Percentiles rank a stretch among this genome's conserved stretches.
Evolutionary conservation across 108 stramenopile genomes (phyloP).

Genomic region (Pseudonitzschia multiseries): DNA sequence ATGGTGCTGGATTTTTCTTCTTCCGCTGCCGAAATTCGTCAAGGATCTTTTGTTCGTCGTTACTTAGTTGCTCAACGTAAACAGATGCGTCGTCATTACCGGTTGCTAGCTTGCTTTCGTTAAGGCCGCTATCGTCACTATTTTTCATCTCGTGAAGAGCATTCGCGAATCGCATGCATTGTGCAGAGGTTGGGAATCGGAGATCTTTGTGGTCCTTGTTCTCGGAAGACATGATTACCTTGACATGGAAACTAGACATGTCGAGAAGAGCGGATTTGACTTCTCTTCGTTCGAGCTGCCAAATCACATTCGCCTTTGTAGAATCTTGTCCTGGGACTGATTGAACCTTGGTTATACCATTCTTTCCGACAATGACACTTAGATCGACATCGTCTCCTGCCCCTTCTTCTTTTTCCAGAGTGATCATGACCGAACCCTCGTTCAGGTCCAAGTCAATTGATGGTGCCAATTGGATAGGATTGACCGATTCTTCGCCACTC

Average conservation of each 20-base stretch:
- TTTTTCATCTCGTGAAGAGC: constrained; percentile 52
- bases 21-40: constrained; percentile 45
- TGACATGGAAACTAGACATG: constrained; percentile 59
- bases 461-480: background rate
- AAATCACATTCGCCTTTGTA: constrained; percentile 47
- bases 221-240: constrained; percentile 42
- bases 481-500: background rate
- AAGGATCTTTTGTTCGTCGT: constrained; percentile 38
- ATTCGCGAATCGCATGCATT: constrained; percentile 73
- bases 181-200: constrained; percentile 53
- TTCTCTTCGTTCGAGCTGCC: constrained; percentile 57
- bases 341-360: constrained; percentile 35
- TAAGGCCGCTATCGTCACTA: background rate
- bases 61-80: constrained; percentile 42
- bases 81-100: constrained; percentile 15
- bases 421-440: constrained; percentile 19
- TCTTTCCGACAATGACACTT: constrained; percentile 34
- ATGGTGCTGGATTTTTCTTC: background rate
- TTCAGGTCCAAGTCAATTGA: constrained; percentile 15
- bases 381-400: constrained; percentile 12
- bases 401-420: constrained; percentile 16
- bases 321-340: constrained; percentile 13
- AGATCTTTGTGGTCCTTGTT: constrained; percentile 44
- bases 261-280: constrained; percentile 72
- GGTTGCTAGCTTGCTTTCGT: background rate